These are phyloP conservation scores for Hypoxylon sp. DNA, from an alignment of 2,329 filamentous ascomycete genomes.

Conservation along the genomic window DNA sequence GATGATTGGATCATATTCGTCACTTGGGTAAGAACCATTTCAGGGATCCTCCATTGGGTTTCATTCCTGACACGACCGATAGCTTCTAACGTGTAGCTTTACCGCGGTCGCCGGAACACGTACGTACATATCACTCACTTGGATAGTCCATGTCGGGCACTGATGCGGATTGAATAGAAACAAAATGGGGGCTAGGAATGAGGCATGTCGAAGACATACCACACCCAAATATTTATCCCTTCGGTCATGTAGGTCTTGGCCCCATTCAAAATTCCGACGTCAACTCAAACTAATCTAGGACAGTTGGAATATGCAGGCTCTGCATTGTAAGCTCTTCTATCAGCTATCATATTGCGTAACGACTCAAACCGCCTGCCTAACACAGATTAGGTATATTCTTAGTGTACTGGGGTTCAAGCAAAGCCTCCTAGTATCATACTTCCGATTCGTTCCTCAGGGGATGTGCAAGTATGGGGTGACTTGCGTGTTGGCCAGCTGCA, in stretches of 20 bases:
- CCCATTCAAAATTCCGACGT: background rate
- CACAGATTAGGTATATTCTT: constrained; percentile 29
- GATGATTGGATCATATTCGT: constrained; percentile 38
- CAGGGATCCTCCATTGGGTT: too few species aligned
- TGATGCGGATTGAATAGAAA: constrained; percentile 27
- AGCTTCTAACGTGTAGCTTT: constrained; percentile 28
- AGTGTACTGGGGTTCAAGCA: constrained; percentile 37
- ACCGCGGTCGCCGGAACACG: constrained; percentile 22
- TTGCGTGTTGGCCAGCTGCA: constrained; percentile 26
- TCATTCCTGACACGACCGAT: background rate
- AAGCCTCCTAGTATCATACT: constrained; percentile 32
- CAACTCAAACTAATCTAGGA: constrained; percentile 14
- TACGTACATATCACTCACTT: constrained; percentile 7
- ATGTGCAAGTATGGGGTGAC: constrained; percentile 28
- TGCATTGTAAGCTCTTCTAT: constrained; percentile 28
- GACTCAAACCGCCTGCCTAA: background rate
- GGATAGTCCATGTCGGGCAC: background rate
- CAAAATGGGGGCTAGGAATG: constrained; percentile 37
- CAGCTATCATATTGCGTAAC: background rate
- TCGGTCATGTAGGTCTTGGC: constrained; percentile 27
- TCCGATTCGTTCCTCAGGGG: constrained; percentile 30
- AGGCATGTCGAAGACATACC: constrained; percentile 28
- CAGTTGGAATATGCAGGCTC: constrained; percentile 34
- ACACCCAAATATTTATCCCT: constrained; percentile 19
- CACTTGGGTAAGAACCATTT: constrained; percentile 30